Conservation (phyloP, 2,329 filamentous ascomycete species). For the Aspergillus niger region DNA sequence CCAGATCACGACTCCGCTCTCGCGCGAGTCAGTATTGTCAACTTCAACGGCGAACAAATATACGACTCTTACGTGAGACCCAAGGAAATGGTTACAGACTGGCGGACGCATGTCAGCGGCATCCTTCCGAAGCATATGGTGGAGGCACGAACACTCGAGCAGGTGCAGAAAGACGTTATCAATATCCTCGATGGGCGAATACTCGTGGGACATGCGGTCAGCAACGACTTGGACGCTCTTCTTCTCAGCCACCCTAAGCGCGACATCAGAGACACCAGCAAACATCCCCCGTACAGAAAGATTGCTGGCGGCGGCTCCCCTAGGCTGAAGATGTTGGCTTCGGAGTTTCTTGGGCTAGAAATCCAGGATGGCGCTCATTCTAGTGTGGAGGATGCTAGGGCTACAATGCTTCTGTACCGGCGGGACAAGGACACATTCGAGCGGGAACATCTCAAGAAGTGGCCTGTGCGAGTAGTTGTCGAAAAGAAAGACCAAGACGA, state of each 20-base stretch:
- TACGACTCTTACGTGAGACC: slow-evolving; percentile 92
- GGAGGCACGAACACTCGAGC: slow-evolving; percentile 68
- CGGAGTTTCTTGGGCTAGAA: slow-evolving; percentile 58
- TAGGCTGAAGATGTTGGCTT: slow-evolving; percentile 59
- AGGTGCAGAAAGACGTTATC: slow-evolving; percentile 73
- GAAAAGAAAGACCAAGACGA: slow-evolving; percentile 36
- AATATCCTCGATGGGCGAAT: slow-evolving; percentile 70
- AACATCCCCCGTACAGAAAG: slow-evolving; percentile 72
- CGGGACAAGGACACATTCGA: slow-evolving; percentile 85
- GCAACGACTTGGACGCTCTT: slow-evolving; percentile 74
- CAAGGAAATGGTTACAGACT: slow-evolving; percentile 79
- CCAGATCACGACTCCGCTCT: slow-evolving; percentile 71
- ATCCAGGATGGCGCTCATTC: slow-evolving; percentile 64
- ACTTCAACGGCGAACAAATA: slow-evolving; percentile 88
- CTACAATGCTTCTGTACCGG: slow-evolving; percentile 85
- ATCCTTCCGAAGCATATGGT: slow-evolving; percentile 74
- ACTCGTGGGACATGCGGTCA: slow-evolving; percentile 80
- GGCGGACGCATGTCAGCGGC: slow-evolving; percentile 83
- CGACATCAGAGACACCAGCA: slow-evolving; percentile 82
- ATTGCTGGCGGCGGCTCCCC: slow-evolving; percentile 50
- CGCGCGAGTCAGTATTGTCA: slow-evolving; percentile 85
- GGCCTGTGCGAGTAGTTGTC: slow-evolving; percentile 47
- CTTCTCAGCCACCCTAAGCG: slow-evolving; percentile 75
- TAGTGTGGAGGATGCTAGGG: slow-evolving; percentile 75
- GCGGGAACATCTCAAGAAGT: slow-evolving; percentile 71